phyloP scores from a whole-genome alignment of 1,139 yeast species.

The Debaryomyces fabryi region DNA sequence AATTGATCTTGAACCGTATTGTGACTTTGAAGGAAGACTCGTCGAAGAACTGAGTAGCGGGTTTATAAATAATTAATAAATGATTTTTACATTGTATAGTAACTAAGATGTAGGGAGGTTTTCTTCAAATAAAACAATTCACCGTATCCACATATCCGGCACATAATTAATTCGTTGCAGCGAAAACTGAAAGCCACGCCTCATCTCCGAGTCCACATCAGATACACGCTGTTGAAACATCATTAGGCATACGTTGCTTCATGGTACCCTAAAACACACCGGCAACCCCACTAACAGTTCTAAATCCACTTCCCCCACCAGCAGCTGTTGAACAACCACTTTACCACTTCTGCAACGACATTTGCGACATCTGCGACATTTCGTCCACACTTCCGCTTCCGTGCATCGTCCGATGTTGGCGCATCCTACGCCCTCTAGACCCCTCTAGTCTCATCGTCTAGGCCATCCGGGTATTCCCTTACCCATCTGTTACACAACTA shows the following conservation, averaged over 20 bases:
- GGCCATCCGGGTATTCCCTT: not conserved
- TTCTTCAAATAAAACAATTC: not conserved
- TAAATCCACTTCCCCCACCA: no score
- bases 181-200: not conserved
- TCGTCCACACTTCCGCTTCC: not conserved
- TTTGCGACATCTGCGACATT: not conserved
- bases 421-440: not conserved
- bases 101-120: not conserved
- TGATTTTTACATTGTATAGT: not conserved
- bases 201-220: not conserved
- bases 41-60: constrained; percentile 31
- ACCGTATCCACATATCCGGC: not conserved
- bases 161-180: not conserved
- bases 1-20: constrained; percentile 77
- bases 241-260: no score
- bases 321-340: no score
- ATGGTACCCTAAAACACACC: no score
- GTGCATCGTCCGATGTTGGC: not conserved
- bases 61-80: not conserved
- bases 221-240: no score
- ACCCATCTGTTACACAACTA: not conserved
- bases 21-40: constrained; percentile 85
- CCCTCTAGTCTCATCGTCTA: not conserved
- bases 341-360: not conserved
- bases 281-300: no score